Base-by-base conservation (phyloP, 768 basidiomycete species). In the Leucosporidium creatinivorum region DNA sequence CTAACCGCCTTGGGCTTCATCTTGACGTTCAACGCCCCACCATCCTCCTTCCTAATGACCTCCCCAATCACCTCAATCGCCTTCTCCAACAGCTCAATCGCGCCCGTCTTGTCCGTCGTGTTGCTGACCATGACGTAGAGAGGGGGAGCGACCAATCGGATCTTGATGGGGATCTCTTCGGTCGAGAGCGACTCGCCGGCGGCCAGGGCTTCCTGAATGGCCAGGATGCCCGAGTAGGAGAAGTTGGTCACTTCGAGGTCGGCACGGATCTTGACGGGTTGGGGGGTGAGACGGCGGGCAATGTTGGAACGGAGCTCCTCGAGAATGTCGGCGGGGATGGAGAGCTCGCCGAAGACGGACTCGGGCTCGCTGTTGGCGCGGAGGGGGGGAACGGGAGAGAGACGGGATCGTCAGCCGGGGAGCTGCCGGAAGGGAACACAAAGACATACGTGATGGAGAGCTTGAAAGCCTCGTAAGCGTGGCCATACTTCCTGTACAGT, bases 1-100 rank as follows among this genome's bases (percentile, higher is more conserved):
- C 91, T 93, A 48, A 99, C 89, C 3, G 94, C 92, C 83, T 98
- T 98, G 68, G 96, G 96, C 92, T 91, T 93, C 93, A 99, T 97
- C 82, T 97, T 98, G 48, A 99, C 88, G 39, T 89, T 82, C 66
- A 98, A 81, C 58, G 83, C 85, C 5, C 94, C 94, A 3, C 96
- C 96, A 7, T 91, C 91, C 74, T 88, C 85, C 67, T 85, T 83
- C 76, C 89, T 87, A 66, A 99, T 94, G 18, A 87, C 86, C 69
- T 80, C 80, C 68, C 91, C 91, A 68, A 99, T 98, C 13, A 85
- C 82, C 76, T 93, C 91, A 67, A 98, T 92, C 0, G 94, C 93
- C 62, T 89, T 86, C 77, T 98, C 96, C 62, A 99, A 84, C 47
- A 89, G 84, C 68, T 98, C 96, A 10, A 97, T 89, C 58, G 94